A percentile compares a stretch with the other conserved stretches of the same genome.
phyloP scores from a whole-genome alignment of 805 yeast species.

The Metschnikowia vanudenii region DNA sequence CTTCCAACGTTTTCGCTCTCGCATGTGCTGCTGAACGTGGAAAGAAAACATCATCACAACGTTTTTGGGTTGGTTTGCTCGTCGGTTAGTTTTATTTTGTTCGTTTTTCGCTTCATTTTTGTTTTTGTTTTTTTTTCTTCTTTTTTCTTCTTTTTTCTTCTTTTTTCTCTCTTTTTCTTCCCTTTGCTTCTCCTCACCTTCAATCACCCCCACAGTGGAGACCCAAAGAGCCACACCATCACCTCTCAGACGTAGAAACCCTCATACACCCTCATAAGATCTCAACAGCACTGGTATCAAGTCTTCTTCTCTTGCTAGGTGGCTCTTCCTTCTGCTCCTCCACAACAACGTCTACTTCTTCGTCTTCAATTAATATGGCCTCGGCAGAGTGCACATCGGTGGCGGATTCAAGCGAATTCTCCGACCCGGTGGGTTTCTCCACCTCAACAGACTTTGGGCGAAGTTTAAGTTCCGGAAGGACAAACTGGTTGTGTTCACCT shows the following conservation, averaged over 20 bases:
- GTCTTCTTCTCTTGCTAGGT: conserved; percentile 16
- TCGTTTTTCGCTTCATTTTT: too few species aligned
- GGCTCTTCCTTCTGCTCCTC: conserved; percentile 11
- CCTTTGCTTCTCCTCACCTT: too few species aligned
- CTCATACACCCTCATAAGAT: conserved; percentile 1
- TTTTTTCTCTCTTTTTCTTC: too few species aligned
- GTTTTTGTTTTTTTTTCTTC: background rate
- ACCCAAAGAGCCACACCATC: too few species aligned
- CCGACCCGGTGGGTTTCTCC: background rate
- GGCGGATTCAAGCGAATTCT: background rate
- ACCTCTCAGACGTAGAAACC: too few species aligned
- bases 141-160: too few species aligned
- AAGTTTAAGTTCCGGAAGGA: conserved; percentile 21
- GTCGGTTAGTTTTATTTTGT: too few species aligned
- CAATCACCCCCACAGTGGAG: too few species aligned
- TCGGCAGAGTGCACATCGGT: conserved; percentile 3
- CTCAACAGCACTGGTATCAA: conserved; percentile 8
- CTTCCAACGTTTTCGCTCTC: background rate
- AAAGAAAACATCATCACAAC: too few species aligned
- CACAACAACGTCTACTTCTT: background rate
- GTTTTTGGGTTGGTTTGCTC: too few species aligned
- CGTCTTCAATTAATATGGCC: conserved; percentile 14
- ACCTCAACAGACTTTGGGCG: conserved; percentile 8
- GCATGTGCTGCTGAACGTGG: background rate
- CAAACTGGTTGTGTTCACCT: conserved; percentile 4